Conservation (phyloP, 192 early-diverging fungal species). For the Neocallimastix lanati region DNA sequence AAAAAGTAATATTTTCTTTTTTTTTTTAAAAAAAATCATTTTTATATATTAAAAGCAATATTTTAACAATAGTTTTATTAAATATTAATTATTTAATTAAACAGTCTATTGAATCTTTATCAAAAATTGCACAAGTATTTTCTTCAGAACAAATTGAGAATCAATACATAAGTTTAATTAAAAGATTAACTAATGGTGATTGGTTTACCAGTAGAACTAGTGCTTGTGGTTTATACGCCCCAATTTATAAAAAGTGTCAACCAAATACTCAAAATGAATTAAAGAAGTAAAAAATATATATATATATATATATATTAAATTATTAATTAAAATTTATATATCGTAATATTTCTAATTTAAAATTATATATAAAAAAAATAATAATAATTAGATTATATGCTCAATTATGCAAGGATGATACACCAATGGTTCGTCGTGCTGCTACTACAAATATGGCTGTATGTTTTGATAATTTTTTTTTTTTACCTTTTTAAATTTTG, state of each 20-base stretch:
- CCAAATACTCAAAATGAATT: constrained; percentile 68
- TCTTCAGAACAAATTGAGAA: constrained; percentile 69
- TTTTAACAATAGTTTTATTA: no score
- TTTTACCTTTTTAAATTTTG: no score
- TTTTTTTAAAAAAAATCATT: no score
- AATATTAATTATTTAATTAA: no score
- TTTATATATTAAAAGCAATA: no score
- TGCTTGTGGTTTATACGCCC: constrained; percentile 82
- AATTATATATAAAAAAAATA: no score
- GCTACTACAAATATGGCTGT: constrained; percentile 68
- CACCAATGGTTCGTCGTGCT: constrained; percentile 94
- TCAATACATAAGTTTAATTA: constrained; percentile 76
- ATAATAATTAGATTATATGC: constrained; percentile 37
- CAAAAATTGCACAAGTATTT: constrained; percentile 59
- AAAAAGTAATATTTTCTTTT: no score
- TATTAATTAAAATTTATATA: no score
- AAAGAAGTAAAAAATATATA: no score
- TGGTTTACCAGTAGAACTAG: constrained; percentile 82
- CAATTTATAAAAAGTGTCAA: constrained; percentile 52
- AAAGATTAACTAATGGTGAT: constrained; percentile 68
- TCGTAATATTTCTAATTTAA: no score
- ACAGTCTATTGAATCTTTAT: constrained; percentile 93
- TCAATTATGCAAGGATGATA: constrained; percentile 77
- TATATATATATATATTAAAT: no score
- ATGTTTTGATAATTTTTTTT: no score